Evolutionary conservation across 495 filamentous ascomycete genomes (phyloP).

Genomic region (Copromyces sp.): DNA sequence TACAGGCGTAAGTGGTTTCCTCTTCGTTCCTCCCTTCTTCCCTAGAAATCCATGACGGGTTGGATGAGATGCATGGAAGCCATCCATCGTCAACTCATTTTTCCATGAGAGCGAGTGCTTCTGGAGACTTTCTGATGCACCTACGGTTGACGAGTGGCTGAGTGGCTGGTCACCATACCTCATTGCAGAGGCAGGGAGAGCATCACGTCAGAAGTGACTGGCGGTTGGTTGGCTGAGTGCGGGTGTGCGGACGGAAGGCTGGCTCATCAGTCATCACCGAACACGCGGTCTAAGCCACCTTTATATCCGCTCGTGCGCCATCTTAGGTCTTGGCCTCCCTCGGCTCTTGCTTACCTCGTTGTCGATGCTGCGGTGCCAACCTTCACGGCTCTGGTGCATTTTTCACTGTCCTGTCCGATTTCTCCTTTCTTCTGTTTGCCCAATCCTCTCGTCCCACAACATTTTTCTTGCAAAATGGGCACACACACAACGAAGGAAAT

Average conservation of each 20-base stretch:
- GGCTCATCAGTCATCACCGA: not conserved
- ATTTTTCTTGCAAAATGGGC: not conserved
- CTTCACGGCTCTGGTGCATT: not conserved
- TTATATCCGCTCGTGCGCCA: not conserved
- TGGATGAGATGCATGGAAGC: not conserved
- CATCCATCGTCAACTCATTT: not conserved
- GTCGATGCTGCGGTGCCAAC: not conserved
- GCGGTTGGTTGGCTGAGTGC: not conserved
- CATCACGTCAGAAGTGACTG: not conserved
- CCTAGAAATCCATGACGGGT: not conserved
- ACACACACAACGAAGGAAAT: not conserved
- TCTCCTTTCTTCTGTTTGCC: not conserved
- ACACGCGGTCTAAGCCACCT: not conserved
- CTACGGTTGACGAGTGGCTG: not conserved
- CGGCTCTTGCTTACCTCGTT: not conserved
- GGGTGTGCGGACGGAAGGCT: not conserved
- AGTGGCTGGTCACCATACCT: not conserved
- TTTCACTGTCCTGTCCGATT: not conserved
- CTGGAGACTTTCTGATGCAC: not conserved
- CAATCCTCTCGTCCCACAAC: not conserved
- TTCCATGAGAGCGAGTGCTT: not conserved
- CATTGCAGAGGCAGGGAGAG: not conserved
- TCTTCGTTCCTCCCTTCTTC: not conserved
- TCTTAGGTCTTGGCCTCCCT: not conserved
- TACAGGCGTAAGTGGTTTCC: conserved; percentile 15